Evolutionary conservation across 148 eudicot species (phyloP).

Genomic region (Rhododendron molle): DNA sequence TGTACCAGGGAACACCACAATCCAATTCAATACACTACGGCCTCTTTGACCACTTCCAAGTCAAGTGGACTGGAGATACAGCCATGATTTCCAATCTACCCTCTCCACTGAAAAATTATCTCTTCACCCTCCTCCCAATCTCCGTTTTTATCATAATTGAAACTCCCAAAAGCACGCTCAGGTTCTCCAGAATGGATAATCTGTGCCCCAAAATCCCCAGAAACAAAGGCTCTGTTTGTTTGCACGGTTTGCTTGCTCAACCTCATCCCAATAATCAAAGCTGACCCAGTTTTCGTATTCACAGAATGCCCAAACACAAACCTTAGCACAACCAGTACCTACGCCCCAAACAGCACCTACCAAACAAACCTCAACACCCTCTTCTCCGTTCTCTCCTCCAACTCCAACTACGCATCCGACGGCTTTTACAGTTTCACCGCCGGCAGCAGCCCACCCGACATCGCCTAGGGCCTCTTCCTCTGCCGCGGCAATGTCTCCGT

Average conservation of each 20-base stretch:
- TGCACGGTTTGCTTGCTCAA: not conserved
- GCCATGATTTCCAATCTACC: not conserved
- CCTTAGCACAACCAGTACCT: not conserved
- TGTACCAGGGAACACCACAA: no score
- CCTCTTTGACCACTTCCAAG: no score
- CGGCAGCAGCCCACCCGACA: not conserved
- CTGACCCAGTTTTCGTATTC: not conserved
- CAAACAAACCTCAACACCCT: conserved; percentile 14
- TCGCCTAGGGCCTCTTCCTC: conserved; percentile 29
- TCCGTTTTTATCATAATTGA: not conserved
- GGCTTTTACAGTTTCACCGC: conserved; percentile 7
- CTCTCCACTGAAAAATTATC: not conserved
- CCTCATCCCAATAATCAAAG: not conserved
- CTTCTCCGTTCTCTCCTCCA: conserved; percentile 4
- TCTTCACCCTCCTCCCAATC: no score
- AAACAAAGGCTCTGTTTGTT: not conserved
- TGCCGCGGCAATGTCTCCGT: conserved; percentile 19
- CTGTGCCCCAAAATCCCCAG: not conserved
- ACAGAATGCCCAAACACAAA: not conserved
- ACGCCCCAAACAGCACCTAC: not conserved
- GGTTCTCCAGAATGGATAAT: not conserved
- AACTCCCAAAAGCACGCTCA: not conserved
- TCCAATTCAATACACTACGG: no score
- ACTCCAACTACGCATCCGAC: not conserved
- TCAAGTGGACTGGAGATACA: no score